Base-by-base conservation (phyloP, 352 stramenopile species). In the Globisporangium nodosum region DNA sequence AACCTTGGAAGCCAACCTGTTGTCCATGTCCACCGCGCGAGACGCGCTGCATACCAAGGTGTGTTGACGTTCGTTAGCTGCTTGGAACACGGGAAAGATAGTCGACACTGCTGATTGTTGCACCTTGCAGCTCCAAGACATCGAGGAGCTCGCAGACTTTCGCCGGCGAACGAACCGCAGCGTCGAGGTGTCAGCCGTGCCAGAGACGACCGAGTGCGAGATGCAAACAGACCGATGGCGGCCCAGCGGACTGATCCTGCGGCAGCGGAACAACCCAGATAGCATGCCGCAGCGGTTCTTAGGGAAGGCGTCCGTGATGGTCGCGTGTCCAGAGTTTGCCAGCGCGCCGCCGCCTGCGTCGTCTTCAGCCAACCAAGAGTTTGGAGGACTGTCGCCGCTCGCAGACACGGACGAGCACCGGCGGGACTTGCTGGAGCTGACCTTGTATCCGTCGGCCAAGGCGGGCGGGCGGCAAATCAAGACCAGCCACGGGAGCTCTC, bases 181-280 rank as follows among this genome's bases (percentile, higher is more conserved):
- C 52, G 69, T 92, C 18, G 76, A 70, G n/a, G 69, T 87, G 24
- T 83, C 72, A 8, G 79, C 66, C 0, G 55, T 76, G 7, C 56
- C 71, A 1, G 67, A 79, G 21, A 72, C 66, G 7, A 68, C 51
- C 3, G 80, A 92, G 27, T 63, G 58, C 0, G 75, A 85, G 21
- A 78, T 88, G 61, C 82, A 92, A 56, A 92, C 82, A 0, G 82
- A 92, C 56, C 68, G 66, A 11, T 92, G 82, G 82, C 76, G 76
- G 43, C 82, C 82, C 2, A 73, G 85, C 52, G 82, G 82, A n/a
- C 55, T 92, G 5, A 82, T 89, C 48, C 55, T 92, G 42, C 74
- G 78, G 6, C 79, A 92, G 42, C 79, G 82, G 4, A 92, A 92
- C 61, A 75, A 71, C 4, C 66, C 70, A 2, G 71, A 89, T 27